Evolutionary conservation across 202 grass and related monocot species (phyloP).

Genomic region (Zoysia matrella): DNA sequence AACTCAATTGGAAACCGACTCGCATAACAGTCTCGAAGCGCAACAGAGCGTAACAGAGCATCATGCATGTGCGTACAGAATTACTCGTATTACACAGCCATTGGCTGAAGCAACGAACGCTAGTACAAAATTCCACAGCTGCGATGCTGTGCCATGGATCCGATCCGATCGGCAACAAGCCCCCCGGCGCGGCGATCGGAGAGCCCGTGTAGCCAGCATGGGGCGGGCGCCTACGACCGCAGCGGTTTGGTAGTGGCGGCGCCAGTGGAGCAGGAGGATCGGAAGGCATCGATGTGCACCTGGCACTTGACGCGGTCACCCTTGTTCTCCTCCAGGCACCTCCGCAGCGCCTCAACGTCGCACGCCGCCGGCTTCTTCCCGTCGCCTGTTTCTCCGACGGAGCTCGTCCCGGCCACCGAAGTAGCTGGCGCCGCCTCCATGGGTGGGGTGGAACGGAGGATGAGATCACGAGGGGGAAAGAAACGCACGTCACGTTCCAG

Average conservation of each 20-base stretch:
- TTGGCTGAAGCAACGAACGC: neutral
- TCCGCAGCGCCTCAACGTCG: slow-evolving; percentile 74
- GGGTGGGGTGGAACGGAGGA: too few species aligned
- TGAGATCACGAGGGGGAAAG: too few species aligned
- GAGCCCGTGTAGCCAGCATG: too few species aligned
- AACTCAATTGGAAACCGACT: neutral
- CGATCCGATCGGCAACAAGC: neutral
- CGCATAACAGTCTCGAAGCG: neutral
- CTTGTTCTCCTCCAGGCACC: slow-evolving; percentile 88
- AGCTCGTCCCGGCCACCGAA: neutral
- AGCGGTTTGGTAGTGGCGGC: slow-evolving; percentile 8
- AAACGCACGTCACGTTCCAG: too few species aligned
- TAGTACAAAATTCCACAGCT: neutral
- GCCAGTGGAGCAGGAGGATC: slow-evolving; percentile 70
- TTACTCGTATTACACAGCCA: neutral
- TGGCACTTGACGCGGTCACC: slow-evolving; percentile 77
- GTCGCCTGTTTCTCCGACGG: slow-evolving; percentile 5
- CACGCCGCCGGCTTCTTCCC: slow-evolving; percentile 52
- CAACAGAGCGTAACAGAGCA: neutral
- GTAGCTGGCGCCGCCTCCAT: too few species aligned
- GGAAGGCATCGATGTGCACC: slow-evolving; percentile 85
- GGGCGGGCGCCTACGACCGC: neutral
- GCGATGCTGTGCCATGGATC: neutral
- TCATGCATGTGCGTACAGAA: neutral
- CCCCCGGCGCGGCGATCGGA: neutral